These are phyloP conservation scores for Immersiporthe knoxdaviesiana DNA, from an alignment of 2,329 filamentous ascomycete genomes.

Conservation along the genomic window DNA sequence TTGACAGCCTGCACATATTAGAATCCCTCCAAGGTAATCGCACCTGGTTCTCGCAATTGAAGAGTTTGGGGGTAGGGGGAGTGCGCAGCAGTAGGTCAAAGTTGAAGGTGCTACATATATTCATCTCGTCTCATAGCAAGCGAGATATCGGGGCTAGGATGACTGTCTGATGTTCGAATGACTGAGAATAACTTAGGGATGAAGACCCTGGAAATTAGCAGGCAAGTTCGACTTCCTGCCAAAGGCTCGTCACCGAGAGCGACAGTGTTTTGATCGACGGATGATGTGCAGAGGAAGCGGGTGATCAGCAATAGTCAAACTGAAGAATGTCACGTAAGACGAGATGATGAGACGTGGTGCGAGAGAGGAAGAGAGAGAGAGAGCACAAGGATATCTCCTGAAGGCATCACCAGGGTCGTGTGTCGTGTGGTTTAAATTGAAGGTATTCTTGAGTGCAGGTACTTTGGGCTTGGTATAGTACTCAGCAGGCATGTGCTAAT, in stretches of 20 bases:
- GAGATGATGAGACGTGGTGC: neutral
- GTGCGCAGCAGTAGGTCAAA: neutral
- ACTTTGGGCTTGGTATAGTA: neutral
- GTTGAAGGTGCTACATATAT: neutral
- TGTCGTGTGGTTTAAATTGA: neutral
- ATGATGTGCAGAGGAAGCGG: slow-evolving; percentile 2
- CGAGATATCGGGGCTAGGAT: neutral
- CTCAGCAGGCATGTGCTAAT: neutral
- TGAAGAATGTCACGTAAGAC: neutral
- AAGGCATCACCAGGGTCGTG: neutral
- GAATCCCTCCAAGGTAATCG: neutral
- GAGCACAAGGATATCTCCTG: neutral
- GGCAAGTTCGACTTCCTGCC: neutral
- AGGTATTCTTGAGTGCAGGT: too few species aligned
- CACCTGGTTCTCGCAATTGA: neutral
- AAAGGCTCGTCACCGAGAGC: neutral
- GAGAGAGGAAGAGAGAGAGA: neutral
- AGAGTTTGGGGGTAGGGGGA: neutral
- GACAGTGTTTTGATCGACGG: neutral
- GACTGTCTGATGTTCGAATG: neutral
- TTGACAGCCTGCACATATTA: neutral
- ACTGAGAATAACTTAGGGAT: neutral
- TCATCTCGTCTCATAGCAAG: neutral
- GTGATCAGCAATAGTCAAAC: neutral
- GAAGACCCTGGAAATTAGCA: neutral